These are phyloP conservation scores for Papiliotrema terrestris DNA, from an alignment of 1,284 basidiomycete species.

Conservation along the genomic window DNA sequence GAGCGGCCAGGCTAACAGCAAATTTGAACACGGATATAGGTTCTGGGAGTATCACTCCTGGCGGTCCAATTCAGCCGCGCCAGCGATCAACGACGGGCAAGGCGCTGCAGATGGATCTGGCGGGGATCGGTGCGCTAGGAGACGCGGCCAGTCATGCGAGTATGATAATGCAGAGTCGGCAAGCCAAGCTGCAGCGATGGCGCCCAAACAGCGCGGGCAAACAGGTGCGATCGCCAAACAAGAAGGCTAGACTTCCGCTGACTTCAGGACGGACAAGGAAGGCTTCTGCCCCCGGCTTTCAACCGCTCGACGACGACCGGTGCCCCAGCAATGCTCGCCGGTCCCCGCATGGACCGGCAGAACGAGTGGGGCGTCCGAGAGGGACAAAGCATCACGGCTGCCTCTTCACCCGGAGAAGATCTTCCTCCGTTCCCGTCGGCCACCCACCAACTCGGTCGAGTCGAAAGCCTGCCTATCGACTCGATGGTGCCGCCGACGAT, in stretches of 20 bases:
- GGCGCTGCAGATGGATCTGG: constrained; percentile 35
- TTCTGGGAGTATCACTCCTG: constrained; percentile 19
- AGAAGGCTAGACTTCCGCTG: background rate
- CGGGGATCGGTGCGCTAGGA: constrained; percentile 36
- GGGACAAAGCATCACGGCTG: constrained; percentile 7
- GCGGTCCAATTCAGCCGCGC: background rate
- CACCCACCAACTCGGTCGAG: background rate
- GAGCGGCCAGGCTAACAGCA: constrained; percentile 4
- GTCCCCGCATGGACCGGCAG: constrained; percentile 19
- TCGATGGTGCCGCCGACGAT: constrained; percentile 1
- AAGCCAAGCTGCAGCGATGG: constrained; percentile 57
- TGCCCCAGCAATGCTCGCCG: constrained; percentile 30
- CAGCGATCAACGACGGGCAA: constrained; percentile 13
- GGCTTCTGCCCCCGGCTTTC: constrained; percentile 25
- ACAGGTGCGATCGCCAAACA: constrained; percentile 9
- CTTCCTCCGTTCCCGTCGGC: constrained; percentile 18
- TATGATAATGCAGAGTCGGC: constrained; percentile 55
- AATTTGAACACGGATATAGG: background rate
- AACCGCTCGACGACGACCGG: constrained; percentile 30
- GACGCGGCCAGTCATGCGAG: constrained; percentile 54
- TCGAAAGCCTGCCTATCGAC: background rate
- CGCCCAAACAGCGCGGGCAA: constrained; percentile 32
- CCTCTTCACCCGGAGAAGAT: constrained; percentile 25
- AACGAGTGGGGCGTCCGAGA: constrained; percentile 20
- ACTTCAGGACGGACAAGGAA: constrained; percentile 4